phyloP scores from a whole-genome alignment of 2,329 filamentous ascomycete species.

The Mariannaea elegans region DNA sequence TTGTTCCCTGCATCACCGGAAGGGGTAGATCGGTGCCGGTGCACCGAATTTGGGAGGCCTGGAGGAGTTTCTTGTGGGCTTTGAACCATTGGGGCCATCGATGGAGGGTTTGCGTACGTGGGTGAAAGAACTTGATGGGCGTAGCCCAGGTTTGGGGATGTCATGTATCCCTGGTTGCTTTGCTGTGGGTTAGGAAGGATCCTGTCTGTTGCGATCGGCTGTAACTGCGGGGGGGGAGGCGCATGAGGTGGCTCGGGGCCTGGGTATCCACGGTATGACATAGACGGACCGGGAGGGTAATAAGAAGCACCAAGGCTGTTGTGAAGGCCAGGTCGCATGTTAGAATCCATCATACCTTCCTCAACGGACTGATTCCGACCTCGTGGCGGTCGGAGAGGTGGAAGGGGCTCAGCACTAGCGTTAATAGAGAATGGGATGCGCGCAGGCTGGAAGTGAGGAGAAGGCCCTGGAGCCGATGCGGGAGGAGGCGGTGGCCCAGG shows the following conservation, averaged over 20 bases:
- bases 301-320: constrained; percentile 38
- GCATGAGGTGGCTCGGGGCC: constrained; percentile 42
- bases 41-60: constrained; percentile 41
- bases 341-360: constrained; percentile 47
- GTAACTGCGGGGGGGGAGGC: constrained; percentile 35
- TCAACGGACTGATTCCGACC: constrained; percentile 46
- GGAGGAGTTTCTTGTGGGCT: constrained; percentile 48
- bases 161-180: constrained; percentile 44
- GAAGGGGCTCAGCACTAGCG: constrained; percentile 47
- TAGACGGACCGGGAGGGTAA: constrained; percentile 43
- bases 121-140: constrained; percentile 47
- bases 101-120: constrained; percentile 45
- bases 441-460: constrained; percentile 38
- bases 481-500: constrained; percentile 40
- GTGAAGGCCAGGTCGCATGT: constrained; percentile 42
- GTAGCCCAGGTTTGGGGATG: constrained; percentile 45
- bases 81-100: constrained; percentile 45
- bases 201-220: constrained; percentile 43
- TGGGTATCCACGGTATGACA: constrained; percentile 44
- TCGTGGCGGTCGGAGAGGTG: constrained; percentile 50
- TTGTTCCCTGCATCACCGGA: constrained; percentile 54
- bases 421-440: constrained; percentile 49
- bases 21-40: constrained; percentile 49
- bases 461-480: constrained; percentile 30
- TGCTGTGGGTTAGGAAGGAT: constrained; percentile 48